These are phyloP conservation scores for Imleria badia DNA, from an alignment of 768 basidiomycete genomes.

Conservation along the genomic window DNA sequence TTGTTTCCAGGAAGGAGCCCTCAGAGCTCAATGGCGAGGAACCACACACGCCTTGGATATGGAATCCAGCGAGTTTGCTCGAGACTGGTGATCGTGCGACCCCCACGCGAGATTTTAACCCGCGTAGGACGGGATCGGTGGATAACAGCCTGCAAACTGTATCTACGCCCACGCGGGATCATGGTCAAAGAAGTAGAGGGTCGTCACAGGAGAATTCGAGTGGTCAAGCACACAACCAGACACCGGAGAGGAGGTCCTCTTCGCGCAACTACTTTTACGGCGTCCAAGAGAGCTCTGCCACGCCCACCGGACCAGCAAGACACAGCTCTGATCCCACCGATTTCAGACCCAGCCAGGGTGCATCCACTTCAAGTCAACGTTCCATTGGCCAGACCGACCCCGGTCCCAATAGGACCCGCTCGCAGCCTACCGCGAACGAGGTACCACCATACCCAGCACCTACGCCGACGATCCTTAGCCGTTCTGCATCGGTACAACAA, in stretches of 20 bases:
- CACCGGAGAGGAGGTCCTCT: slow-evolving; percentile 22
- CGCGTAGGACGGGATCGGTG: slow-evolving; percentile 23
- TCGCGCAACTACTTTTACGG: slow-evolving; percentile 19
- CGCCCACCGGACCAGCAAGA: slow-evolving; percentile 18
- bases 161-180: slow-evolving; percentile 24
- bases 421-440: slow-evolving; percentile 18
- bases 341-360: slow-evolving; percentile 6
- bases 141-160: slow-evolving; percentile 10
- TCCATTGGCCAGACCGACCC: slow-evolving; percentile 11
- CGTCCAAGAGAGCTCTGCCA: slow-evolving; percentile 14
- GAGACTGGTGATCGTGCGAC: slow-evolving; percentile 29
- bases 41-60: slow-evolving; percentile 70
- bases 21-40: slow-evolving; percentile 38
- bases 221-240: slow-evolving; percentile 19
- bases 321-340: slow-evolving; percentile 28
- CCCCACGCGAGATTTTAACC: slow-evolving; percentile 28
- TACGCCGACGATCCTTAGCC: slow-evolving; percentile 19
- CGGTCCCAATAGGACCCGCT: slow-evolving; percentile 22
- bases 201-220: slow-evolving; percentile 11
- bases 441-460: slow-evolving; percentile 32
- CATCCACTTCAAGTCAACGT: slow-evolving; percentile 19
- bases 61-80: slow-evolving; percentile 54
- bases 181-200: slow-evolving; percentile 17
- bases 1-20: slow-evolving; percentile 20
- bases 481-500: slow-evolving; percentile 14